Evolutionary conservation across 176 grass and related monocot species (phyloP).

Genomic region (Oryza meyeriana): DNA sequence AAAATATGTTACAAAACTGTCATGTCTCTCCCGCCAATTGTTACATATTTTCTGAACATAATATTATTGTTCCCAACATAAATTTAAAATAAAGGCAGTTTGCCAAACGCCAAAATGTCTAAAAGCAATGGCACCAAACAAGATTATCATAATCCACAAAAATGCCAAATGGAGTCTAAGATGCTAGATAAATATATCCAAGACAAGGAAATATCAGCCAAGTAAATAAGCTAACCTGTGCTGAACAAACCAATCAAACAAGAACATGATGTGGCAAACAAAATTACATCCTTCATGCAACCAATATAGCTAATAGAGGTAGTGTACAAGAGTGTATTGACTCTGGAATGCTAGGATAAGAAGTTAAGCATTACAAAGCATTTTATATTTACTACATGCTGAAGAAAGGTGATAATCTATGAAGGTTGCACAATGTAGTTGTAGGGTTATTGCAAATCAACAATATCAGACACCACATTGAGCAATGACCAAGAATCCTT

Average conservation of each 20-base stretch:
- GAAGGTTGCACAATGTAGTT: not conserved
- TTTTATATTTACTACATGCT: not conserved
- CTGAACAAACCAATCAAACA: not conserved
- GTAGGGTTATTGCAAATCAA: not conserved
- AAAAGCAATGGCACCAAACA: not conserved
- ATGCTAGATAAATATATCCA: not conserved
- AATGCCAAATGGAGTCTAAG: not conserved
- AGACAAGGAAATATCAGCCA: not conserved
- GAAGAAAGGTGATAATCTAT: not conserved
- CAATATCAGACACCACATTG: constrained; percentile 9
- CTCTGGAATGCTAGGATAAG: not conserved
- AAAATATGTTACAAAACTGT: not conserved
- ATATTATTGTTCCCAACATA: not conserved
- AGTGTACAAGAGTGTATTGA: not conserved
- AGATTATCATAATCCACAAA: not conserved
- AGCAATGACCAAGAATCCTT: not conserved
- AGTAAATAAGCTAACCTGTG: not conserved
- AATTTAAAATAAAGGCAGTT: not conserved
- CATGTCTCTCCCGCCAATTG: not conserved
- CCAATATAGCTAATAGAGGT: not conserved
- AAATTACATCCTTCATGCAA: not conserved
- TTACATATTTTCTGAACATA: not conserved
- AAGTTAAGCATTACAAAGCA: not conserved
- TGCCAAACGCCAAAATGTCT: not conserved
- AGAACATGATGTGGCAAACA: not conserved